These are phyloP conservation scores for Hypomontagnella submonticulosa DNA, from an alignment of 495 filamentous ascomycete species.

Conservation along the genomic window DNA sequence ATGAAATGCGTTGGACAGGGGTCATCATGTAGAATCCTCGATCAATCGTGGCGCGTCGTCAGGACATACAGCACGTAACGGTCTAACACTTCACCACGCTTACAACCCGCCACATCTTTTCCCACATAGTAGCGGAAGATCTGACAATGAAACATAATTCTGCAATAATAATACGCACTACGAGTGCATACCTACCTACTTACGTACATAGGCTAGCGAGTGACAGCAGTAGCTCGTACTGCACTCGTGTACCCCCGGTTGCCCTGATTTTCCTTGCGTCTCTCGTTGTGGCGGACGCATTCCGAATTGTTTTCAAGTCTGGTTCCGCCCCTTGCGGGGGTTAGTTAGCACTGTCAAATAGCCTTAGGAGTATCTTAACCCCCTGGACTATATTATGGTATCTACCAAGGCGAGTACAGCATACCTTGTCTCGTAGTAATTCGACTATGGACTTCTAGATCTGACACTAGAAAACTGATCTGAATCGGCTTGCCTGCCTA, in stretches of 20 bases:
- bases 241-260: slow-evolving; percentile 17
- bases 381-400: slow-evolving; percentile 33
- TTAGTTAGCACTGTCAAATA: slow-evolving; percentile 24
- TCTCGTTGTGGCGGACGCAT: slow-evolving; percentile 21
- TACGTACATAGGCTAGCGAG: slow-evolving; percentile 2
- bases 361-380: slow-evolving; percentile 25
- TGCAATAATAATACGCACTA: slow-evolving; percentile 16
- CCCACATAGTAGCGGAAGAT: slow-evolving; percentile 3
- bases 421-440: slow-evolving; percentile 30
- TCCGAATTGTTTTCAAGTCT: slow-evolving; percentile 35
- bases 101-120: slow-evolving; percentile 25
- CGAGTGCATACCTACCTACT: not conserved
- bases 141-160: slow-evolving; percentile 14
- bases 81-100: slow-evolving; percentile 24
- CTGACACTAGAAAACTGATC: slow-evolving; percentile 24
- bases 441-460: slow-evolving; percentile 32
- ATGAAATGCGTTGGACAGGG: slow-evolving; percentile 17
- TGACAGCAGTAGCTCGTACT: slow-evolving; percentile 36
- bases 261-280: slow-evolving; percentile 16
- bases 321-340: slow-evolving; percentile 42
- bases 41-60: slow-evolving; percentile 17
- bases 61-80: slow-evolving; percentile 24
- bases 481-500: slow-evolving; percentile 14
- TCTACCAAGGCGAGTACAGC: slow-evolving; percentile 11
- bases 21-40: slow-evolving; percentile 1